phyloP scores from a whole-genome alignment of 139 green algal genomes.

The Astrephomene gubernaculifera region DNA sequence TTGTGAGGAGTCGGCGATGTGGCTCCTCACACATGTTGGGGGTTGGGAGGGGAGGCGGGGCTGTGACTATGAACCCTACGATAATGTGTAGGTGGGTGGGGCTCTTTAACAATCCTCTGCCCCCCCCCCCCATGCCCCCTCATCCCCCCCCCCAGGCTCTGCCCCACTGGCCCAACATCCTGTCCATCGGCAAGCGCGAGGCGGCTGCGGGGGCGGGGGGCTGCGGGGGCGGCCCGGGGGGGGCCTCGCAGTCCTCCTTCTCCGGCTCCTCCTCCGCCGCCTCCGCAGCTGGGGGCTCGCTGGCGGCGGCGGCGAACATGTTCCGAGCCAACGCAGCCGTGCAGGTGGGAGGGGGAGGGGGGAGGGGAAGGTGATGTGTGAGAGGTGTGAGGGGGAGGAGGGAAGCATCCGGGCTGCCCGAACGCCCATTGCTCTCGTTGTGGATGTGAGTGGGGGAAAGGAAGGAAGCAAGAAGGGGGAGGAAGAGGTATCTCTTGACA shows the following conservation, averaged over 20 bases:
- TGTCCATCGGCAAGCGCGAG: conserved; percentile 73
- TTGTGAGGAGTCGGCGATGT: not conserved
- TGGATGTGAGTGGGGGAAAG: no score
- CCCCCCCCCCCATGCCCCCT: conserved; percentile 16
- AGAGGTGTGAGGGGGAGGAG: no score
- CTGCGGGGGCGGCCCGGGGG: no score
- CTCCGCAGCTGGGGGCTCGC: not conserved
- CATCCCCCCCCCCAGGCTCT: conserved; percentile 56
- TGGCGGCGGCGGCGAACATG: conserved; percentile 16
- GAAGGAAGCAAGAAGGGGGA: no score
- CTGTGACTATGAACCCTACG: no score
- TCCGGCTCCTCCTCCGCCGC: not conserved
- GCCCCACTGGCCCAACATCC: conserved; percentile 72
- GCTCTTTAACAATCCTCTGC: not conserved
- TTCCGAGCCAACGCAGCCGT: conserved; percentile 44
- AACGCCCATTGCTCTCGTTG: not conserved
- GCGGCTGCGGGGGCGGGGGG: conserved; percentile 17
- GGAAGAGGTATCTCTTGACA: no score
- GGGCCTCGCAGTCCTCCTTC: not conserved
- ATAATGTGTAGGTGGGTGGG: no score
- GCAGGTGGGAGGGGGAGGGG: conserved; percentile 8
- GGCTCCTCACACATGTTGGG: no score
- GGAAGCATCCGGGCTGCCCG: no score
- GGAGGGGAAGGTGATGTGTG: not conserved
- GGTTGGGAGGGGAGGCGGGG: no score